Conservation (phyloP, 2,329 filamentous ascomycete genomes). For the Diplodia mutila region DNA sequence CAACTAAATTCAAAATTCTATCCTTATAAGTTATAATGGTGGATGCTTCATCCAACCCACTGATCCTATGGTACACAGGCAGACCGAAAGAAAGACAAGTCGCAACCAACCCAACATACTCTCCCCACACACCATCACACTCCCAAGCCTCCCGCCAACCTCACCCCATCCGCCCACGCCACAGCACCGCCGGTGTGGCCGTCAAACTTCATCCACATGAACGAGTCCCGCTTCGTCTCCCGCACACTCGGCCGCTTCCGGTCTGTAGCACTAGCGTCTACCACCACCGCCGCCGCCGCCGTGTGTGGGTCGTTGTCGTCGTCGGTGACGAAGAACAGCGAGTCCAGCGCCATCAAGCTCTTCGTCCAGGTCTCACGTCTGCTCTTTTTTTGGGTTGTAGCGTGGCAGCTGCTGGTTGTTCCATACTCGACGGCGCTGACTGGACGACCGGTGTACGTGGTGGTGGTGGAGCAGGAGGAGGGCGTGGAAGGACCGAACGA, state of each 20-base stretch:
- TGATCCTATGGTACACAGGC: too few species aligned
- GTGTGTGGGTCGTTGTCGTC: background rate
- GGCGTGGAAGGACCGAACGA: too few species aligned
- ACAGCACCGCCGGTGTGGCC: background rate
- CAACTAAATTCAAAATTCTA: too few species aligned
- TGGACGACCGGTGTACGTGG: background rate
- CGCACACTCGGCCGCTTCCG: background rate
- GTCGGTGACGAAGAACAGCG: background rate
- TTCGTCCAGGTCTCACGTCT: conserved; percentile 8
- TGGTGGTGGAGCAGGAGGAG: background rate
- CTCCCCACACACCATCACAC: conserved; percentile 2
- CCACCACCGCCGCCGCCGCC: background rate
- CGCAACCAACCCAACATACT: too few species aligned
- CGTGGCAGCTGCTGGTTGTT: too few species aligned
- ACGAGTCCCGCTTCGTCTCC: background rate
- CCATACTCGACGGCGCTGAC: background rate
- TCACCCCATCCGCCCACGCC: conserved; percentile 12
- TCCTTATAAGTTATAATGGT: too few species aligned
- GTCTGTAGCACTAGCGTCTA: background rate
- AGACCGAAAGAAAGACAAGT: too few species aligned
- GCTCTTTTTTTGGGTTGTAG: background rate
- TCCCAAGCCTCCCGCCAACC: background rate
- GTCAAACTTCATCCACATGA: conserved; percentile 19
- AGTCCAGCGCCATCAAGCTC: background rate
- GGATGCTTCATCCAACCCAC: too few species aligned